phyloP scores from a whole-genome alignment of 192 early-diverging fungal species.

The Coemansia sp. region DNA sequence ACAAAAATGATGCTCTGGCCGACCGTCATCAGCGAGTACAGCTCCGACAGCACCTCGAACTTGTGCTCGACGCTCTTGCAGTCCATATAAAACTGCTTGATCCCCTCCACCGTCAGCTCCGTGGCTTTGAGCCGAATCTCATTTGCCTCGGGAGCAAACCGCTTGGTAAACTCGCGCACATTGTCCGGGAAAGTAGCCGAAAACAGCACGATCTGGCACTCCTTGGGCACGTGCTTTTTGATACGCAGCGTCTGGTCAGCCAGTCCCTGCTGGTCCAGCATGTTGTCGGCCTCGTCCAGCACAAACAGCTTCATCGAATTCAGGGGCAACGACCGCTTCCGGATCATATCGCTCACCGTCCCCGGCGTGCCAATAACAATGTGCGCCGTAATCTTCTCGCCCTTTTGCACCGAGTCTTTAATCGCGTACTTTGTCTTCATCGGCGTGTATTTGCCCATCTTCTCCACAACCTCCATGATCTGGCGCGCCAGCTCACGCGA shows the following conservation, averaged over 20 bases:
- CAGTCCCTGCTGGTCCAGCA: slow-evolving; percentile 84
- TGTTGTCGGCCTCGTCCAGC: slow-evolving; percentile 98
- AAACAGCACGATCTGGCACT: slow-evolving; percentile 87
- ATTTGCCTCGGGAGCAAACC: slow-evolving; percentile 85
- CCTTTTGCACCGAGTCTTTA: slow-evolving; percentile 64
- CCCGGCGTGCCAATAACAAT: slow-evolving; percentile 95
- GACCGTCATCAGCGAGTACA: slow-evolving; percentile 84
- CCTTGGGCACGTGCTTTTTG: slow-evolving; percentile 70
- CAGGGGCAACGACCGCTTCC: slow-evolving; percentile 62
- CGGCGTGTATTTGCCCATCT: slow-evolving; percentile 90
- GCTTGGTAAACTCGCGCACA: slow-evolving; percentile 73
- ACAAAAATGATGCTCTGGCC: slow-evolving; percentile 98
- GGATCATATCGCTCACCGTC: slow-evolving; percentile 76
- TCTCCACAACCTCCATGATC: slow-evolving; percentile 84
- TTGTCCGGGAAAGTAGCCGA: slow-evolving; percentile 89
- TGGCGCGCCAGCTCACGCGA: slow-evolving; percentile 93
- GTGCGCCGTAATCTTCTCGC: slow-evolving; percentile 69
- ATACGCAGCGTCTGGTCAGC: slow-evolving; percentile 85
- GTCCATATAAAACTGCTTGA: slow-evolving; percentile 98
- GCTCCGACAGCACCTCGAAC: slow-evolving; percentile 65
- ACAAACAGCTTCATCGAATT: slow-evolving; percentile 78
- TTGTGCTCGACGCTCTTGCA: slow-evolving; percentile 81
- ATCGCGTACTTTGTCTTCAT: slow-evolving; percentile 76
- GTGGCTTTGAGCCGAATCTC: slow-evolving; percentile 80
- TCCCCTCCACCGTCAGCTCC: slow-evolving; percentile 90